A percentile compares a stretch with the other conserved stretches of the same genome.
phyloP scores from a whole-genome alignment of 2,329 filamentous ascomycete species.

The Cryphonectria parasitica region DNA sequence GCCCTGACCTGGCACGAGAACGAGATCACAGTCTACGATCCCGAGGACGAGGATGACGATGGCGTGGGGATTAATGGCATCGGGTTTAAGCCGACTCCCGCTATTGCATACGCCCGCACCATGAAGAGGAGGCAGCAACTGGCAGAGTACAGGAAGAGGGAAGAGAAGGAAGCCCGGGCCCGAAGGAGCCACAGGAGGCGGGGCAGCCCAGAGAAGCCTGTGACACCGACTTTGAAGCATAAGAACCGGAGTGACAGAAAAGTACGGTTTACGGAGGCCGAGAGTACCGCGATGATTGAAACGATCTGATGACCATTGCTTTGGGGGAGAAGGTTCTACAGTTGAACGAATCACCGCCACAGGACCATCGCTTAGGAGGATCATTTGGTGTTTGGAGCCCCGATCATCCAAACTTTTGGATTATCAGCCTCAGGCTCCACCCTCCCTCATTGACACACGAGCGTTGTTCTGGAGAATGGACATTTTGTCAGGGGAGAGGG shows the following conservation, averaged over 20 bases:
- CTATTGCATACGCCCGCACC: conserved; percentile 60
- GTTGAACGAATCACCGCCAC: background rate
- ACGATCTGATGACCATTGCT: conserved; percentile 19
- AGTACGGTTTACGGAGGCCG: conserved; percentile 47
- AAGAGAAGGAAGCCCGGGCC: conserved; percentile 63
- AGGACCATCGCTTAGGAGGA: background rate
- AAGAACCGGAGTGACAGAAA: conserved; percentile 38
- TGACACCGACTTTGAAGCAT: conserved; percentile 35
- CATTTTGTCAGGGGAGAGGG: background rate
- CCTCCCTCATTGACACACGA: background rate
- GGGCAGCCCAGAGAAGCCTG: conserved; percentile 35
- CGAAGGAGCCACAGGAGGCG: conserved; percentile 57
- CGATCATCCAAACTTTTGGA: background rate
- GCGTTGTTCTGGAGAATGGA: background rate
- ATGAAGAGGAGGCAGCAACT: conserved; percentile 64
- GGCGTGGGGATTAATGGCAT: conserved; percentile 70
- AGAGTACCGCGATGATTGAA: conserved; percentile 32
- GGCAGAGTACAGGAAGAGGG: conserved; percentile 63
- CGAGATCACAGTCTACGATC: conserved; percentile 69
- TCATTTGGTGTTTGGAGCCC: conserved; percentile 9
- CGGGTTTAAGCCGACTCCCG: conserved; percentile 67
- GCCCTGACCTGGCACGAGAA: conserved; percentile 70
- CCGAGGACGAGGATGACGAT: conserved; percentile 67
- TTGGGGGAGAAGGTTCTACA: background rate
- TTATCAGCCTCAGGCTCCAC: background rate